A percentile compares a stretch with the other conserved stretches of the same genome.
phyloP scores from a whole-genome alignment of 257 asterid genomes.

The Verbascum thapsus region DNA sequence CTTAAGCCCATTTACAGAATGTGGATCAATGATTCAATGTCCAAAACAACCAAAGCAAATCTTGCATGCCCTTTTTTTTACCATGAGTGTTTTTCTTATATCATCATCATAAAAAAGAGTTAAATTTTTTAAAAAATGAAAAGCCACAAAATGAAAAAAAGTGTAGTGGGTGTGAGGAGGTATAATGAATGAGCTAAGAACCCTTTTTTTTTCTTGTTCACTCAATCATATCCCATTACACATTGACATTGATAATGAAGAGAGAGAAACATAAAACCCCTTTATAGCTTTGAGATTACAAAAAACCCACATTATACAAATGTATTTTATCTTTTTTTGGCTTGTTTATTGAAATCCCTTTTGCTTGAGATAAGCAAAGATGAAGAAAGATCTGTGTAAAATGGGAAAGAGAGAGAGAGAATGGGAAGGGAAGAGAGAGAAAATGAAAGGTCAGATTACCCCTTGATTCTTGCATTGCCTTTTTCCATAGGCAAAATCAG shows the following conservation, averaged over 20 bases:
- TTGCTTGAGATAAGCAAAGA: conserved; percentile 30
- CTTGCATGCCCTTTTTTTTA: conserved; percentile 56
- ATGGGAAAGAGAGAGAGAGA: conserved; percentile 26
- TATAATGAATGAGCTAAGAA: conserved; percentile 39
- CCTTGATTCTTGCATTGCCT: conserved; percentile 57
- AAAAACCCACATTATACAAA: conserved; percentile 37
- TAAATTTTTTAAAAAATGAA: conserved; percentile 11
- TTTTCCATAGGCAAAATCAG: conserved; percentile 37
- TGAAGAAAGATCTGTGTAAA: conserved; percentile 34
- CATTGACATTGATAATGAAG: conserved; percentile 54
- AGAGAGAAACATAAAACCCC: no score
- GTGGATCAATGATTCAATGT: conserved; percentile 43
- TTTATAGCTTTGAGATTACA: no score
- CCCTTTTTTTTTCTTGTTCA: conserved; percentile 61
- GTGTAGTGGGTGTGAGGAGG: conserved; percentile 38
- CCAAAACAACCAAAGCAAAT: conserved; percentile 42
- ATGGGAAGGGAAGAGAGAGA: conserved; percentile 35
- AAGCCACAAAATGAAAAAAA: conserved; percentile 42
- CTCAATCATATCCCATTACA: conserved; percentile 71
- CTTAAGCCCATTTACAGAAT: conserved; percentile 37
- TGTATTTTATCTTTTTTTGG: conserved; percentile 23
- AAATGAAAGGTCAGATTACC: conserved; percentile 41
- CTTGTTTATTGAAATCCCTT: conserved; percentile 34
- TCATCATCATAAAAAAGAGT: background rate
- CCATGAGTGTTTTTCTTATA: conserved; percentile 14